Base-by-base conservation (phyloP, 1,284 basidiomycete species). In the Trichosporon ovoides region DNA sequence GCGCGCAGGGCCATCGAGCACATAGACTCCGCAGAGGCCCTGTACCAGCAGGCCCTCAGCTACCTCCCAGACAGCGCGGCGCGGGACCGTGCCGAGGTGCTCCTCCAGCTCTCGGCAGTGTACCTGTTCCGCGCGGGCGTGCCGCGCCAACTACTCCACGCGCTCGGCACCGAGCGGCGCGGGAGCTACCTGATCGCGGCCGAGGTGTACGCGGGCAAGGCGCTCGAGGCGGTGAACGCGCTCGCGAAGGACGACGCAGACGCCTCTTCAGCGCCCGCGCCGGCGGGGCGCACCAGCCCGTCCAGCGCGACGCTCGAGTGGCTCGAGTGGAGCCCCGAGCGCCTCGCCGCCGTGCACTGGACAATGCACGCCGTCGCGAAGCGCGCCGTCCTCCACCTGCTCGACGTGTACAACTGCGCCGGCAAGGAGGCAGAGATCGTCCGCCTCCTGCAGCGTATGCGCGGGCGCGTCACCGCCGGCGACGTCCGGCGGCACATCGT, bases 161-260 rank as follows among this genome's bases (percentile, higher is more conserved):
- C 43, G 24, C 43, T 48, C 13, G 43, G 43, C 24, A 28, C 24
- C 4, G 43, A 48, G 24, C 43, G 43, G 24, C 13, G 43, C 7
- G 43, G 43, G 6, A 48, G 43, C 43, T 48, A 48, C 16, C 43
- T 48, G 14, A 48, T 48, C 16, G 12, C 43, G 14, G 43, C 43
- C 3, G 43, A 48, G 43, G 43, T 48, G 43, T 48, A 48, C 24
- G 43, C 43, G 22, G 28, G 28, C 43, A 48, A 48, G 43, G 43
- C 43, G 24, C 24, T 48, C 14, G 43, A 48, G 43, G 22, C 43
- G 13, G 7, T 48, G 4, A 48, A 31, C 28, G 28, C 28, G 28
- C 28, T 31, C 28, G 28, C 28, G 28, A 4, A 9, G 5, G 28
- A 31, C 28, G 28, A 31, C 28, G 28, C 28, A 4, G 28, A 31